Conservation (phyloP, 2,329 filamentous ascomycete species). For the Curvularia sp. region DNA sequence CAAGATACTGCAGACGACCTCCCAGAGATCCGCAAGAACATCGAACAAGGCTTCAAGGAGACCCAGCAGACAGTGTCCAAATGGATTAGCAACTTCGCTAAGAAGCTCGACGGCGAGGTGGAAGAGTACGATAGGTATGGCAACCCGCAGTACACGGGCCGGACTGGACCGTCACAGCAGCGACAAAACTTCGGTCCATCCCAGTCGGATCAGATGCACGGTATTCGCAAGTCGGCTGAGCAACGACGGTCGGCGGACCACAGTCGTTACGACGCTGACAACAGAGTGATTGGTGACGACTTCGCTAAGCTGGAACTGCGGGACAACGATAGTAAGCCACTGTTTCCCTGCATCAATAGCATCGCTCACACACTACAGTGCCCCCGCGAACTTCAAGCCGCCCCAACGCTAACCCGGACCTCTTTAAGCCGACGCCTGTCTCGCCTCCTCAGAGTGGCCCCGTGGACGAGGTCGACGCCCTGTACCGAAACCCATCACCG, state of each 20-base stretch:
- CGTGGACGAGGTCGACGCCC: conserved; percentile 78
- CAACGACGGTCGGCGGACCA: conserved; percentile 78
- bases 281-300: conserved; percentile 86
- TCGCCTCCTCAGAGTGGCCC: conserved; percentile 63
- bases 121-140: conserved; percentile 67
- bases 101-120: conserved; percentile 84
- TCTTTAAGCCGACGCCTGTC: conserved; percentile 74
- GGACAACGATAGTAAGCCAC: conserved; percentile 63
- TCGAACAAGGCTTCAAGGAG: conserved; percentile 92
- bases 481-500: conserved; percentile 65
- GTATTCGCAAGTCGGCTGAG: conserved; percentile 51
- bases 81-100: conserved; percentile 91
- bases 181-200: conserved; percentile 50
- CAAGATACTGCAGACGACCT: conserved; percentile 74
- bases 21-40: conserved; percentile 88
- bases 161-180: conserved; percentile 35
- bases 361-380: conserved; percentile 38
- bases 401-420: conserved; percentile 75
- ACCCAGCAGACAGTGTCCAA: conserved; percentile 92
- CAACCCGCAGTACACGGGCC: conserved; percentile 34
- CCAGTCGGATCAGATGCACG: conserved; percentile 50
- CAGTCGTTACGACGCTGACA: conserved; percentile 92
- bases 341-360: neutral
- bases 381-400: conserved; percentile 65
- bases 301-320: conserved; percentile 73